Evolutionary conservation across 1,139 yeast species (phyloP).

Genomic region (Diutina mesorugosa): DNA sequence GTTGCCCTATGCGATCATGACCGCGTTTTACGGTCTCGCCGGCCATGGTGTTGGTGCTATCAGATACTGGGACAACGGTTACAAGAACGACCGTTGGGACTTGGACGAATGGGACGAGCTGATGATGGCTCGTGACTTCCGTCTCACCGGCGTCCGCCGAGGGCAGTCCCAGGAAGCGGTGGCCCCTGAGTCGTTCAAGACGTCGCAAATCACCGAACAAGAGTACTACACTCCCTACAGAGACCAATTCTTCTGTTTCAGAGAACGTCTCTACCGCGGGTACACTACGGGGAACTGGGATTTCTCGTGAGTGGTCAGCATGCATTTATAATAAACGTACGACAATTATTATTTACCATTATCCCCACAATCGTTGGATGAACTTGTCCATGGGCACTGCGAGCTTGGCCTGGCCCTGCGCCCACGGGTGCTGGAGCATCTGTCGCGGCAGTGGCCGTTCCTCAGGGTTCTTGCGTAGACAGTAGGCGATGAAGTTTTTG

Average conservation of each 20-base stretch:
- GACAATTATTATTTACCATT: not conserved
- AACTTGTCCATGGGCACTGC: slow-evolving; percentile 80
- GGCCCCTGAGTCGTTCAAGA: slow-evolving; percentile 63
- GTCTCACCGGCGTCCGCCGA: slow-evolving; percentile 62
- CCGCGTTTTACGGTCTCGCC: slow-evolving; percentile 36
- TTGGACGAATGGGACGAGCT: slow-evolving; percentile 44
- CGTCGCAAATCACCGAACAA: slow-evolving; percentile 7
- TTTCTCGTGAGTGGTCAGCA: slow-evolving; percentile 8
- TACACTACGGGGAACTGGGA: slow-evolving; percentile 38
- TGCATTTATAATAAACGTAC: slow-evolving; percentile 1
- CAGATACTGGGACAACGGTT: slow-evolving; percentile 36
- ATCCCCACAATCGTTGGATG: slow-evolving; percentile 66
- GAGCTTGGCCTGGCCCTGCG: slow-evolving; percentile 56
- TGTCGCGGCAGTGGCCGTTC: slow-evolving; percentile 88
- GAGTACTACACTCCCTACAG: slow-evolving; percentile 35
- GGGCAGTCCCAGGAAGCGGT: slow-evolving; percentile 56
- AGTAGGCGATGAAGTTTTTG: slow-evolving; percentile 69
- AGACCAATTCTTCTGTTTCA: slow-evolving; percentile 33
- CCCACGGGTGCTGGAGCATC: slow-evolving; percentile 89
- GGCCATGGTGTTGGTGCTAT: slow-evolving; percentile 35
- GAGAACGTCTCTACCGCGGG: slow-evolving; percentile 39
- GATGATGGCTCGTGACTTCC: slow-evolving; percentile 60
- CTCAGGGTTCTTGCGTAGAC: slow-evolving; percentile 67
- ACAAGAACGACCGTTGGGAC: slow-evolving; percentile 42
- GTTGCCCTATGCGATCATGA: slow-evolving; percentile 53